These are phyloP conservation scores for Escovopsis sp. DNA, from an alignment of 2,329 filamentous ascomycete genomes.

Conservation along the genomic window DNA sequence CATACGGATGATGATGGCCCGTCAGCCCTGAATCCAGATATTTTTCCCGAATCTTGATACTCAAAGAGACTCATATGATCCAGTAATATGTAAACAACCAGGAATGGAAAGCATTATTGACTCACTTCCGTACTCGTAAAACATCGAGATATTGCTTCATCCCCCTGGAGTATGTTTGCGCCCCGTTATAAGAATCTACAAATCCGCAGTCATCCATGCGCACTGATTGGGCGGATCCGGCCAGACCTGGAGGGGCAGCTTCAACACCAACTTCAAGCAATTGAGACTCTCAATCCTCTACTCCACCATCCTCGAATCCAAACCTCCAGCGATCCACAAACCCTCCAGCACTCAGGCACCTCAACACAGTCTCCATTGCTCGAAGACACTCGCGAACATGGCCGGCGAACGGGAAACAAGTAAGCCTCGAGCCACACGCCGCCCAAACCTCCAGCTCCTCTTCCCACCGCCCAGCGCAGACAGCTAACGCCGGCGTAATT, in stretches of 20 bases:
- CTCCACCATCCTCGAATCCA: no score
- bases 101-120: no score
- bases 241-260: no score
- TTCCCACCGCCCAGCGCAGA: no score
- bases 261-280: no score
- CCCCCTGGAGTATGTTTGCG: no score
- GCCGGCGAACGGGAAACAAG: slow-evolving; percentile 21
- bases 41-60: no score
- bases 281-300: neutral
- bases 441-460: neutral
- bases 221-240: neutral
- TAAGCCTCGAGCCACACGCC: slow-evolving; percentile 5
- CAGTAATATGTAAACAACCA: neutral
- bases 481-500: neutral
- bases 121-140: no score
- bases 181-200: slow-evolving; percentile 18
- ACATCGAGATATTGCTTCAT: no score
- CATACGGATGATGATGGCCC: no score
- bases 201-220: slow-evolving; percentile 19
- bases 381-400: slow-evolving; percentile 12
- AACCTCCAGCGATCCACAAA: slow-evolving; percentile 4
- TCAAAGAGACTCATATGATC: no score
- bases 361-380: slow-evolving; percentile 2
- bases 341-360: slow-evolving; percentile 18
- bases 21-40: no score